phyloP scores from a whole-genome alignment of 1,284 basidiomycete species.

The Cerioporus squamosus region DNA sequence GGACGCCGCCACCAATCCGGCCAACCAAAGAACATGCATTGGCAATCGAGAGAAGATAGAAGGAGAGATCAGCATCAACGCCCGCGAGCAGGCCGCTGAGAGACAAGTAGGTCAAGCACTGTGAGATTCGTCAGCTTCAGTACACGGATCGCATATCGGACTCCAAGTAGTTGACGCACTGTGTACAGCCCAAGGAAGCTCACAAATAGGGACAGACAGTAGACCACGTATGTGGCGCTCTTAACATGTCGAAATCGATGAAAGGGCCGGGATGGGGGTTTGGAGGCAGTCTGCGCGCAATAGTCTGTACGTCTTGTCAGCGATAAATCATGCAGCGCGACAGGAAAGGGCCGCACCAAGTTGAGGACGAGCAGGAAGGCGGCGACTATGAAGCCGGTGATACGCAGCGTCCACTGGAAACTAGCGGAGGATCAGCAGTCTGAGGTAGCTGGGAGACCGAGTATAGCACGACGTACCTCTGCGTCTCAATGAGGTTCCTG shows the following conservation, averaged over 20 bases:
- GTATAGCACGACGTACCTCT: slow-evolving; percentile 33
- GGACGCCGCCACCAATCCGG: slow-evolving; percentile 43
- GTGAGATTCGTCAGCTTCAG: not conserved
- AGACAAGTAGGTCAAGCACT: slow-evolving; percentile 55
- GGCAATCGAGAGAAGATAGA: slow-evolving; percentile 52
- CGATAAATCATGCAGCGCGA: not conserved
- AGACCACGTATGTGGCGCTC: slow-evolving; percentile 45
- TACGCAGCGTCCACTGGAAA: slow-evolving; percentile 67
- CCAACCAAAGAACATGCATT: slow-evolving; percentile 48
- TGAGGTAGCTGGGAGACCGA: too few relatives aligned
- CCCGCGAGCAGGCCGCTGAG: slow-evolving; percentile 43
- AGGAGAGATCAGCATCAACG: slow-evolving; percentile 39
- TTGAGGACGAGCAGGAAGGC: slow-evolving; percentile 48
- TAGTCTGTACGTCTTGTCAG: slow-evolving; percentile 34
- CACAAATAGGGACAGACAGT: slow-evolving; percentile 46
- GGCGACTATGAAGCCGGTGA: slow-evolving; percentile 56
- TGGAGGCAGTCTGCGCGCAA: slow-evolving; percentile 55
- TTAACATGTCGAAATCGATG: slow-evolving; percentile 54
- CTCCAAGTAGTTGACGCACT: slow-evolving; percentile 22
- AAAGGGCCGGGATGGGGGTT: slow-evolving; percentile 51
- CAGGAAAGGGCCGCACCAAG: slow-evolving; percentile 33
- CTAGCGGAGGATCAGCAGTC: slow-evolving; percentile 31
- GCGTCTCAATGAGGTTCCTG: slow-evolving; percentile 41
- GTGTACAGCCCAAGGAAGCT: slow-evolving; percentile 66
- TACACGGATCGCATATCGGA: not conserved